Conservation (phyloP, 257 asterid genomes). For the Paraleonurus japonicus region DNA sequence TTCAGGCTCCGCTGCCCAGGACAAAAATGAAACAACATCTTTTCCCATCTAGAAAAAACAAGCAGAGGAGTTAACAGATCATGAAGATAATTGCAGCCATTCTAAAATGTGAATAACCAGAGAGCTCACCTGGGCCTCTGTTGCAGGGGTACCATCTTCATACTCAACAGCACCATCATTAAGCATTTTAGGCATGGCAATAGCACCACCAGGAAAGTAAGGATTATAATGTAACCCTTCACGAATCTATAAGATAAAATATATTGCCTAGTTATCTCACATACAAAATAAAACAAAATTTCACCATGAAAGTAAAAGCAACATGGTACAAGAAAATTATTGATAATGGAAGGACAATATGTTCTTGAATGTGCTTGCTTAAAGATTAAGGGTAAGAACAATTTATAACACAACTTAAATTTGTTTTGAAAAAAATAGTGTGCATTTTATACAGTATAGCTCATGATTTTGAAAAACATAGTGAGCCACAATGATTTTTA, state of each 20-base stretch:
- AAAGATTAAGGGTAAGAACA: not conserved
- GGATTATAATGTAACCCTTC: slow-evolving; percentile 82
- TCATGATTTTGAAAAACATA: not conserved
- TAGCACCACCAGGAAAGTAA: slow-evolving; percentile 86
- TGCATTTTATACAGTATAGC: not conserved
- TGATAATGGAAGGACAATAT: not conserved
- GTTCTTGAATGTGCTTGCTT: not conserved
- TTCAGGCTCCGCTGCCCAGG: slow-evolving; percentile 91
- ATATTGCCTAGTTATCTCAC: slow-evolving; percentile 21
- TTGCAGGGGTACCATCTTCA: slow-evolving; percentile 83
- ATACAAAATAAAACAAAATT: not conserved
- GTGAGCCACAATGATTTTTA: slow-evolving; percentile 1
- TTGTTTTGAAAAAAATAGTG: not conserved
- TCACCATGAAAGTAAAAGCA: not conserved
- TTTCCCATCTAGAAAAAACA: slow-evolving; percentile 69
- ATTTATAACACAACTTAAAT: not conserved
- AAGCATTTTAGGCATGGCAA: slow-evolving; percentile 90
- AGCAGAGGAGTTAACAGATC: not conserved
- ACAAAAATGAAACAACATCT: slow-evolving; percentile 62
- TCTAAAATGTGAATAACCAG: not conserved
- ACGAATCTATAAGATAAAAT: slow-evolving; percentile 48
- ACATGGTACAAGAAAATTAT: not conserved
- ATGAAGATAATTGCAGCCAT: not conserved
- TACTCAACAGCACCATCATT: slow-evolving; percentile 79
- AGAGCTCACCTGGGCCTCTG: slow-evolving; percentile 65